A percentile compares a stretch with the other conserved stretches of the same genome.
These are phyloP conservation scores for Filosporella fistucella DNA, from an alignment of 495 filamentous ascomycete species.

Conservation along the genomic window DNA sequence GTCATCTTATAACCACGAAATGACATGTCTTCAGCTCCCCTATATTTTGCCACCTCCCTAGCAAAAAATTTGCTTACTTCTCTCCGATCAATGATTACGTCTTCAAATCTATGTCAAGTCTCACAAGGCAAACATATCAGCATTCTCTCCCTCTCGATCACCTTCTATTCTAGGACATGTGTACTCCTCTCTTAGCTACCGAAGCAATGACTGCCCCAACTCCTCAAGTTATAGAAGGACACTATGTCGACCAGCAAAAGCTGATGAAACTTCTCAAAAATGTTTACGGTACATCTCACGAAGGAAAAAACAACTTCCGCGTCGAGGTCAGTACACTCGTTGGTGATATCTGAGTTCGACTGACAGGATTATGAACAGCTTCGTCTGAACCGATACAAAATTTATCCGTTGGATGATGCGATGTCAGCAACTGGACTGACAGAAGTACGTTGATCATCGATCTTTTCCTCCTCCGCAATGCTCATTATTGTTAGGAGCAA, in stretches of 20 bases:
- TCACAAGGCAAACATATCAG: no score
- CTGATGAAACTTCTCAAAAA: conserved; percentile 4
- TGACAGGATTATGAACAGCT: conserved; percentile 3
- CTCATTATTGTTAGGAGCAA: conserved; percentile 2
- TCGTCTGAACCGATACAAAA: conserved; percentile 17
- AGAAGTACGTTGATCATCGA: not conserved
- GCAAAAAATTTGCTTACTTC: no score
- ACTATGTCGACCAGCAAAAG: conserved; percentile 15
- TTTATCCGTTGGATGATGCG: conserved; percentile 9
- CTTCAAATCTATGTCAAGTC: no score
- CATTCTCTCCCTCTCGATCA: no score
- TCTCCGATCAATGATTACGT: no score
- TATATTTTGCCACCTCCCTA: no score
- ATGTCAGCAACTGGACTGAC: not conserved
- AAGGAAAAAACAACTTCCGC: conserved; percentile 12
- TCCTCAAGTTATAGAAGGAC: conserved; percentile 12
- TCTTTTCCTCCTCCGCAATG: not conserved
- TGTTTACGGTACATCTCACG: conserved; percentile 7
- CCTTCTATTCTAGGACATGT: no score
- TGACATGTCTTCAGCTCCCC: no score
- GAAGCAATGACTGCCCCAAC: no score
- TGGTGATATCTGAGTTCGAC: not conserved
- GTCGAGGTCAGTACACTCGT: conserved; percentile 4
- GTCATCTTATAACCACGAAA: no score
- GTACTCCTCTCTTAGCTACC: no score